Evolutionary conservation across 345 rosid species (phyloP).

Genomic region (Cardamine chenopodiifolia): DNA sequence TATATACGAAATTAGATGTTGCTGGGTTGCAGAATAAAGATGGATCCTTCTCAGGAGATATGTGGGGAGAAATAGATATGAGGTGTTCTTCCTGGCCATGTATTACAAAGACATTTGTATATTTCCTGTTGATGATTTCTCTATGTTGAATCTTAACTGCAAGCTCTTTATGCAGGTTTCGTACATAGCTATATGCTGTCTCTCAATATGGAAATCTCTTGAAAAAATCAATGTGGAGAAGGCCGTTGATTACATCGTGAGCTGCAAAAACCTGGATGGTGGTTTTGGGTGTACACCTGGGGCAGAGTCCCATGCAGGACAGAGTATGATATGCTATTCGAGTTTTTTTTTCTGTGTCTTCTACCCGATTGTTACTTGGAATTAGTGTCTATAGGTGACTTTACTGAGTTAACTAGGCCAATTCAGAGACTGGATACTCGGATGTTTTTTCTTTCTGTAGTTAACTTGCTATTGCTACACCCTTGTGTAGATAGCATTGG

Average conservation of each 20-base stretch:
- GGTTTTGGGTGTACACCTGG: slow-evolving; percentile 98
- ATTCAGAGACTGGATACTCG: slow-evolving; percentile 4
- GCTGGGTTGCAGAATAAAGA: slow-evolving; percentile 83
- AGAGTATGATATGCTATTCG: slow-evolving; percentile 59
- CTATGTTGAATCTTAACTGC: slow-evolving; percentile 13
- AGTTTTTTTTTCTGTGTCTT: background rate
- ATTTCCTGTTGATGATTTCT: background rate
- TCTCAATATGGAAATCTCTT: slow-evolving; percentile 61
- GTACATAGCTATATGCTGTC: slow-evolving; percentile 82
- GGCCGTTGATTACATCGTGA: slow-evolving; percentile 75
- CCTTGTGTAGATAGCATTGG: slow-evolving; percentile 4
- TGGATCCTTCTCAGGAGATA: slow-evolving; percentile 94
- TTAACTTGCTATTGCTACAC: slow-evolving; percentile 7
- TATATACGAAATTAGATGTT: slow-evolving; percentile 55
- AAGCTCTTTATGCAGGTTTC: slow-evolving; percentile 61
- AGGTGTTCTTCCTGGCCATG: slow-evolving; percentile 52
- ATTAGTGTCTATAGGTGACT: background rate
- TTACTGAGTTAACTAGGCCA: background rate
- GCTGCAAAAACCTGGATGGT: slow-evolving; percentile 93
- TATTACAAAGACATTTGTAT: background rate
- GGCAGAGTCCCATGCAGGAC: slow-evolving; percentile 94
- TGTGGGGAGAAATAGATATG: slow-evolving; percentile 95
- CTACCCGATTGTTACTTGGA: background rate
- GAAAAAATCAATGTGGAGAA: slow-evolving; percentile 73
- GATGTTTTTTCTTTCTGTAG: slow-evolving; percentile 3